These are phyloP conservation scores for Hypholoma sublateritium DNA, from an alignment of 768 basidiomycete species.

Conservation along the genomic window DNA sequence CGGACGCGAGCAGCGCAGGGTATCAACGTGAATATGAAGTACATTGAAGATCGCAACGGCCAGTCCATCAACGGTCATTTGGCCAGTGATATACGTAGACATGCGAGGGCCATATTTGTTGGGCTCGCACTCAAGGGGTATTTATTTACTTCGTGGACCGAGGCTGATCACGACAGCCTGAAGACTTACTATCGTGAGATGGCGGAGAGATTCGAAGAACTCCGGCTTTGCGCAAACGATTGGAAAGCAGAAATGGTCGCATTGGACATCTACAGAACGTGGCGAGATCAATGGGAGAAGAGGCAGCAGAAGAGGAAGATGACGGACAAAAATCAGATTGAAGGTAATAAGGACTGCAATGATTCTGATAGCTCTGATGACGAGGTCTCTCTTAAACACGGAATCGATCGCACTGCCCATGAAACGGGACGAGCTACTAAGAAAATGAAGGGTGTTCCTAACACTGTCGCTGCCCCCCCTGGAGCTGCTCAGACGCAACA, in stretches of 20 bases:
- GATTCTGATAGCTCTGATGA: background rate
- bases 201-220: background rate
- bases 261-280: conserved; percentile 1
- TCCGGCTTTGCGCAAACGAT: background rate
- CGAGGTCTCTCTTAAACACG: background rate
- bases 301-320: background rate
- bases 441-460: background rate
- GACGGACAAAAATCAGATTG: background rate
- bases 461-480: background rate
- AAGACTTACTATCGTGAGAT: background rate
- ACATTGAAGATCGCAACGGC: background rate
- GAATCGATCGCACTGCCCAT: background rate
- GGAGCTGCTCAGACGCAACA: background rate
- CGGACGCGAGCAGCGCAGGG: background rate
- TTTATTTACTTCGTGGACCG: background rate
- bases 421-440: background rate
- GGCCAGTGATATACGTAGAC: background rate
- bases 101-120: background rate
- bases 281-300: background rate
- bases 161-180: conserved; percentile 1
- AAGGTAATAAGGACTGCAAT: background rate
- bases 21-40: background rate
- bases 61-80: background rate
- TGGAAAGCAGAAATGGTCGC: background rate
- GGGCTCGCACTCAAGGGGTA: background rate